A percentile compares a stretch with the other conserved stretches of the same genome.
These are phyloP conservation scores for Tulasnella sp. DNA, from an alignment of 768 basidiomycete genomes.

Conservation along the genomic window DNA sequence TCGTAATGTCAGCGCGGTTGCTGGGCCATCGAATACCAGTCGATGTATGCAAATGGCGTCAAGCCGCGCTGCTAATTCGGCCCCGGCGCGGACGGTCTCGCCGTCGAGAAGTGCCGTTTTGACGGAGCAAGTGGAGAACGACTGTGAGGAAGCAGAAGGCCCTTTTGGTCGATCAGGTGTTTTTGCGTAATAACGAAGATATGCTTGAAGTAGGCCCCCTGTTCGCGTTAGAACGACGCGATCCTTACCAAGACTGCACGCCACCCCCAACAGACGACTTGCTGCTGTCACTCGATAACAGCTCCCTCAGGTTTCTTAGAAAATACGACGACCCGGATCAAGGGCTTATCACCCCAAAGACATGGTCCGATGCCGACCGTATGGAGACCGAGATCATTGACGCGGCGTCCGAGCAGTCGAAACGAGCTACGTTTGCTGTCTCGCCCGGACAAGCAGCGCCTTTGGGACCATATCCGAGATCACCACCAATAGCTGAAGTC, in stretches of 20 bases:
- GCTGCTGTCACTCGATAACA: too few species aligned
- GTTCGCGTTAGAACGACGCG: not conserved
- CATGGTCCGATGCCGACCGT: too few species aligned
- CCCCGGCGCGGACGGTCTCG: not conserved
- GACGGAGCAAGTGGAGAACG: too few species aligned
- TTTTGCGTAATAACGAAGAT: not conserved
- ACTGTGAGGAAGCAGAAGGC: not conserved
- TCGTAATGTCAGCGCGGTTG: not conserved
- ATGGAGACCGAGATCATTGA: too few species aligned
- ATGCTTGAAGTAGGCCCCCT: too few species aligned
- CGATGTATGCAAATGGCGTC: not conserved
- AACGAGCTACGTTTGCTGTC: too few species aligned
- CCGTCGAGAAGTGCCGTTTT: too few species aligned
- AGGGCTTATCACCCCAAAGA: too few species aligned
- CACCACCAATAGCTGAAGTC: not conserved
- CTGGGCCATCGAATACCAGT: not conserved
- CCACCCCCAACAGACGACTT: not conserved
- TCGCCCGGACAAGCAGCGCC: not conserved
- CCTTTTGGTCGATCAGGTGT: not conserved
- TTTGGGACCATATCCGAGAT: too few species aligned
- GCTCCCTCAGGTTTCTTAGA: too few species aligned
- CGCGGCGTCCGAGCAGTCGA: too few species aligned
- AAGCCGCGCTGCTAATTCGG: not conserved
- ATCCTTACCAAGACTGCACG: conserved; percentile 1
- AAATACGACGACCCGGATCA: too few species aligned